These are phyloP conservation scores for Aspergillus jensenii DNA, from an alignment of 2,329 filamentous ascomycete genomes.

Conservation along the genomic window DNA sequence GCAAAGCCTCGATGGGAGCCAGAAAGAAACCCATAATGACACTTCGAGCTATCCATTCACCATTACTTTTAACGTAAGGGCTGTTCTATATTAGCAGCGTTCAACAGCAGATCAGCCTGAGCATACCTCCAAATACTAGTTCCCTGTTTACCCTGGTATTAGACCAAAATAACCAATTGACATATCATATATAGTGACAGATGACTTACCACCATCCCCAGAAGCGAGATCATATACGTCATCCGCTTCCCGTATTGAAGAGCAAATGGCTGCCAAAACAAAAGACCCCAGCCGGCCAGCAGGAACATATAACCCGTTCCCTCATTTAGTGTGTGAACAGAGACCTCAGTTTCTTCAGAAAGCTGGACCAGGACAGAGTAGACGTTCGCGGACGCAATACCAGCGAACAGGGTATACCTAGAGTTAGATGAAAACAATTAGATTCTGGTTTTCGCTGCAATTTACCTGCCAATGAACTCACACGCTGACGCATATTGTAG, in stretches of 20 bases:
- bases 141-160: slow-evolving; percentile 13
- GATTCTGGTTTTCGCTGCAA: background rate
- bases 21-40: slow-evolving; percentile 41
- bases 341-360: slow-evolving; percentile 36
- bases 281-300: slow-evolving; percentile 45
- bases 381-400: slow-evolving; percentile 38
- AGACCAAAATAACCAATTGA: background rate
- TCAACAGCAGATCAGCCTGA: background rate
- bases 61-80: slow-evolving; percentile 32
- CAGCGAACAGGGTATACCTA: slow-evolving; percentile 41
- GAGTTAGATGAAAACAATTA: background rate
- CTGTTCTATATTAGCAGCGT: slow-evolving; percentile 15
- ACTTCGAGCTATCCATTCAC: slow-evolving; percentile 41
- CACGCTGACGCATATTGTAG: slow-evolving; percentile 44
- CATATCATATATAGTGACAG: background rate
- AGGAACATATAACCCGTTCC: slow-evolving; percentile 45
- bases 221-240: slow-evolving; percentile 34
- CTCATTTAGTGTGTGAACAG: slow-evolving; percentile 35
- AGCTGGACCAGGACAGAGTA: slow-evolving; percentile 42
- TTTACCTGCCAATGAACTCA: slow-evolving; percentile 20
- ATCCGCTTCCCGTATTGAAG: slow-evolving; percentile 45
- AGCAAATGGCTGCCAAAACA: slow-evolving; percentile 51
- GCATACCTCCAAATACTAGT: slow-evolving; percentile 35
- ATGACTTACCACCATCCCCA: slow-evolving; percentile 31
- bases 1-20: slow-evolving; percentile 43